phyloP scores from a whole-genome alignment of 768 basidiomycete genomes.

The Amanita jacksonii region DNA sequence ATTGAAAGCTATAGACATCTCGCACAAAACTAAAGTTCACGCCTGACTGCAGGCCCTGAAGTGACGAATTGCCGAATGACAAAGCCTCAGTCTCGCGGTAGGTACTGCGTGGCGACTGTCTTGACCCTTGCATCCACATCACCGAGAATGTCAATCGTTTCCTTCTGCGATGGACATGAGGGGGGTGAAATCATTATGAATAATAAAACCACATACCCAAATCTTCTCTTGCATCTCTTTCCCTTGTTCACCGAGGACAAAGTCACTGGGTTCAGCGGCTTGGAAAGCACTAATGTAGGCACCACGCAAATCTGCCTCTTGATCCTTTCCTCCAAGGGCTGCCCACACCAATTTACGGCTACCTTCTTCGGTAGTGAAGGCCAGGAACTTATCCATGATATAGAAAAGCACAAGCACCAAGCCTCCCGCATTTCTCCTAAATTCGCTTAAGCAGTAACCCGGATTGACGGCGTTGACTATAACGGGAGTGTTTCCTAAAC shows the following conservation, averaged over 20 bases:
- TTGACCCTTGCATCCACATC: no score
- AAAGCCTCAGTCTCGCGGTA: no score
- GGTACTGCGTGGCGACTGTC: no score
- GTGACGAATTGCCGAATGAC: no score
- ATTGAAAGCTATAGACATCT: no score
- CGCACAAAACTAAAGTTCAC: no score
- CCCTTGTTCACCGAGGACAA: slow-evolving; percentile 12
- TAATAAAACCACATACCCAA: slow-evolving; percentile 17
- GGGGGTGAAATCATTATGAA: no score
- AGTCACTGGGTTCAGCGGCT: slow-evolving; percentile 13
- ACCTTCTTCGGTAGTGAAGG: slow-evolving; percentile 29
- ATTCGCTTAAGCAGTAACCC: slow-evolving; percentile 31
- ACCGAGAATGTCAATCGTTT: no score
- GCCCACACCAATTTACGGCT: slow-evolving; percentile 25
- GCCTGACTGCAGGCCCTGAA: no score
- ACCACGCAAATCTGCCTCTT: no score
- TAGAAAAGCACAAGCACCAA: slow-evolving; percentile 14
- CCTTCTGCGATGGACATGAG: no score
- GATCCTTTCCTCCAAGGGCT: slow-evolving; percentile 16
- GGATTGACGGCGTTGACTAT: slow-evolving; percentile 32
- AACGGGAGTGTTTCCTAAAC: slow-evolving; percentile 19
- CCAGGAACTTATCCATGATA: slow-evolving; percentile 26
- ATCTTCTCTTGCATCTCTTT: slow-evolving; percentile 10
- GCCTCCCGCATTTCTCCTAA: no score
- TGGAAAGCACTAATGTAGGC: slow-evolving; percentile 3